A percentile compares a stretch with the other conserved stretches of the same genome.
Evolutionary conservation across 2,329 filamentous ascomycete species (phyloP).

Genomic region (Colletotrichum eleusines): DNA sequence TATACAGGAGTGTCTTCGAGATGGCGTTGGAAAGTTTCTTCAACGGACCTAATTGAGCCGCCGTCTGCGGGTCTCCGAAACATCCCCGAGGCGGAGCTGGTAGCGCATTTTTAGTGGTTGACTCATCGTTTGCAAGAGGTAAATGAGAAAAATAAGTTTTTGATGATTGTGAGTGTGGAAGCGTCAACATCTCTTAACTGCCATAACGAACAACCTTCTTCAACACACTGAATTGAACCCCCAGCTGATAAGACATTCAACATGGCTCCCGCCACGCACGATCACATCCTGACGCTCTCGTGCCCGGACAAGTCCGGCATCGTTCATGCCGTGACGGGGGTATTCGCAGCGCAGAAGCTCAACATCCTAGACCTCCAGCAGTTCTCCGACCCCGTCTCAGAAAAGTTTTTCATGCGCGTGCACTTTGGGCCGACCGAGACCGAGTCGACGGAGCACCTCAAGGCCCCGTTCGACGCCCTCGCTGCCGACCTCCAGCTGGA

Average conservation of each 20-base stretch:
- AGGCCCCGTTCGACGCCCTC: constrained; percentile 68
- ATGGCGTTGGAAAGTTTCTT: neutral
- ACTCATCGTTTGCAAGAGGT: constrained; percentile 26
- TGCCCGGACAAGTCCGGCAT: constrained; percentile 89
- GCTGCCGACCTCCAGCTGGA: constrained; percentile 75
- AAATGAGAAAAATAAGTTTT: constrained; percentile 30
- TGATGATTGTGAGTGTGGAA: neutral
- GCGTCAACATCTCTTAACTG: neutral
- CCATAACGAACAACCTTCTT: neutral
- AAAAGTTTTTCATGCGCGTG: constrained; percentile 90
- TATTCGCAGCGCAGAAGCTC: constrained; percentile 78
- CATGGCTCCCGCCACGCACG: constrained; percentile 37
- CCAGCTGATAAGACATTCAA: constrained; percentile 26
- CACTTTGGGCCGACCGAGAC: constrained; percentile 76
- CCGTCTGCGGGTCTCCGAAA: constrained; percentile 39
- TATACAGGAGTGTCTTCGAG: neutral
- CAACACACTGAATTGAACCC: neutral
- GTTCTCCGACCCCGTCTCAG: constrained; percentile 80
- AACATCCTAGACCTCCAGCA: constrained; percentile 89
- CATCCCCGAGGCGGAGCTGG: constrained; percentile 40
- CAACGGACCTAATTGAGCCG: constrained; percentile 2
- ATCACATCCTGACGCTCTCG: constrained; percentile 81
- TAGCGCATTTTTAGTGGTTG: no score
- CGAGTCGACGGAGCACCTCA: constrained; percentile 64
- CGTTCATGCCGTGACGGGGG: constrained; percentile 84